Base-by-base conservation (phyloP, 805 yeast genomes). In the Metschnikowia gelsemii region DNA sequence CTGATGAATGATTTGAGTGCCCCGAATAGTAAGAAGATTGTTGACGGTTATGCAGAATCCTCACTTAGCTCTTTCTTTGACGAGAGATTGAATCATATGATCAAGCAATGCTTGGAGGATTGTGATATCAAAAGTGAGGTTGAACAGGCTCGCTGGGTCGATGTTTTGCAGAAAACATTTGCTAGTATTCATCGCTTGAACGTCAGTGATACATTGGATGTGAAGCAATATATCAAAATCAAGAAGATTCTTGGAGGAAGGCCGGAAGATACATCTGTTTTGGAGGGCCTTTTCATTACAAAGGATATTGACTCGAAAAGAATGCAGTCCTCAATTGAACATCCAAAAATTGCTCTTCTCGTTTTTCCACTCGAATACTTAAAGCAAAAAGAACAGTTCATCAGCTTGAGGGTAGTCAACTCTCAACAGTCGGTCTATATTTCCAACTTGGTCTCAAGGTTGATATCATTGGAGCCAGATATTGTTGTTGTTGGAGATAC, bases 321-420 rank as follows among this genome's bases (percentile, higher is more conserved):
- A 1, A 95, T 93, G 99, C 78, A 88, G 0, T 61, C 78, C 5
- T 56, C 59, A 18, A 70, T 95, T 6, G 54, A 58, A 0, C 72
- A 77, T 37, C 98, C 99, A 0, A 76, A 81, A 40, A 84, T 93
- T 28, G 79, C 91, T 44, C 69, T 95, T 13, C 73, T 93, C 5
- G 82, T 89, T 72, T 93, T 93, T 55, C 96, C 97, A 0, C 66
- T 93, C 19, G 98, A 90, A 56, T 93, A 88, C 51, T 70, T 81
- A 44, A 80, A 83, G 46, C 80, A 79, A 29, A 87, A 84, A 40
- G 88, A 84, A 50, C 87, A 81, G 47, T 84, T 88, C 44, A 79
- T 88, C 61, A 85, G 95, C 56, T 67, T 90, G 42, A 85, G 87
- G 43, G 85, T 95, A 1, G 82, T 91, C 1, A 70, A 87, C 36